Evolutionary conservation across 2,329 filamentous ascomycete species (phyloP), one percentile per base, ranked within the genome.

Genomic region (Cordyceps pruinosa): DNA sequence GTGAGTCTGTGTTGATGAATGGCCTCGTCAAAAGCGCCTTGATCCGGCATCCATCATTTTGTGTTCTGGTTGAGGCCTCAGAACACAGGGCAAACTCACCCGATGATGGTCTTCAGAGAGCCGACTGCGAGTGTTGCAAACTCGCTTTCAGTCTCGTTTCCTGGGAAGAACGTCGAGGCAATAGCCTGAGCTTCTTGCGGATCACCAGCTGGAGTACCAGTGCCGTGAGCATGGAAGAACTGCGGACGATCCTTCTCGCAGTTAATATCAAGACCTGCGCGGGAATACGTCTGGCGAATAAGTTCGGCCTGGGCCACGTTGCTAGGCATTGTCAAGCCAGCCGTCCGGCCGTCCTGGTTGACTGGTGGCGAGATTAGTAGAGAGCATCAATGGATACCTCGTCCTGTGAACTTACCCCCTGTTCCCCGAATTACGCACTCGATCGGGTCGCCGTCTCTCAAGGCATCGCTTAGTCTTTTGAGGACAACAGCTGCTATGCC

Each of bases 281-380:
- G 62, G 1, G 56, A 45, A 60, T 77, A 77, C 0, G 70, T 71
- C 2, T 63, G 57, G 3, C 63, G 59, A 52, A 78, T 77, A 5
- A 76, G 63, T 3, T 63, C 60, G 4, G 66, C 64, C 57, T 78
- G 75, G 1, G 75, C 73, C 3, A 66, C 66, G 0, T 67, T 68
- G 48, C 70, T 81, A 0, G 83, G 82, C 70, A 80, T 75, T 0
- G 80, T 82, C 46, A 84, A 78, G 2, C 79, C 79, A 0, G 77
- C 77, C 0, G 74, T 76, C 54, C 67, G 75, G 21, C 82, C 82
- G 62, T 84, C 80, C 59, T 77, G 74, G 61, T 81, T 81, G 55
- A 76, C 68, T 4, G n/a, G n/a, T n/a, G n/a, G n/a, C n/a, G n/a
- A n/a, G n/a, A n/a, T n/a, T n/a, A n/a, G n/a, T n/a, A n/a, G n/a